Base-by-base conservation (phyloP, 2,329 filamentous ascomycete species). In the Penicillium sp. region DNA sequence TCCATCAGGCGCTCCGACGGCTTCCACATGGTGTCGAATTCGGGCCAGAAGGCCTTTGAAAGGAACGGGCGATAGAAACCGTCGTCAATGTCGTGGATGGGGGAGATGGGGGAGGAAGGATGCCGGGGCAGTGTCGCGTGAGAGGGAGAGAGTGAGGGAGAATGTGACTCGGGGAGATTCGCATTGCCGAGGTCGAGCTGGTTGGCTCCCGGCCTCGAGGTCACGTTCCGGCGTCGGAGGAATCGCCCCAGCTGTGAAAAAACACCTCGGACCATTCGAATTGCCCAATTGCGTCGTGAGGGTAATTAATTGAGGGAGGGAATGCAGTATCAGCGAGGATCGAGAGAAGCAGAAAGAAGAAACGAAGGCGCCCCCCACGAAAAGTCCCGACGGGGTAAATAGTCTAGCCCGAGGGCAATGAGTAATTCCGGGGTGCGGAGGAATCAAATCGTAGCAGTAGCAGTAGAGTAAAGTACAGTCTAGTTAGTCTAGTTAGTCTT, bases 1-100 rank as follows among this genome's bases (percentile, higher is more conserved):
- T 94, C 89, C 90, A 96, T 94, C 86, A 97, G 78, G 78, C 85
- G 84, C 75, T 92, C 89, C 58, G 89, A 89, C 72, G 87, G 88
- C 80, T 88, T 96, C 93, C 93, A 97, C 92, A 97, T 97, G 56
- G 55, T 74, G 67, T 55, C 39, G 24, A 42, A 42, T 43, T 56
- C 26, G 47, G 65, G 68, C 66, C 68, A 36, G 42, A 55, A 37
- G 68, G 67, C 65, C 68, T 58, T 55, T 26, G 46, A 48, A 24
- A 52, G 44, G 17, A 18, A n/a, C 27, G 27, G 32, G 17, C 46
- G 27, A 36, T 20, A 17, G 26, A 30, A 42, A 42, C 39, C 39
- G 39, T 42, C 39, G 39, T 42, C 39, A n/a, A 42, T 42, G 21
- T 46, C 41, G 34, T 33, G 27, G 17, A 37, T 21, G 50, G 29